Base-by-base conservation (phyloP, 768 basidiomycete genomes). In the Agaricus subrufescens region DNA sequence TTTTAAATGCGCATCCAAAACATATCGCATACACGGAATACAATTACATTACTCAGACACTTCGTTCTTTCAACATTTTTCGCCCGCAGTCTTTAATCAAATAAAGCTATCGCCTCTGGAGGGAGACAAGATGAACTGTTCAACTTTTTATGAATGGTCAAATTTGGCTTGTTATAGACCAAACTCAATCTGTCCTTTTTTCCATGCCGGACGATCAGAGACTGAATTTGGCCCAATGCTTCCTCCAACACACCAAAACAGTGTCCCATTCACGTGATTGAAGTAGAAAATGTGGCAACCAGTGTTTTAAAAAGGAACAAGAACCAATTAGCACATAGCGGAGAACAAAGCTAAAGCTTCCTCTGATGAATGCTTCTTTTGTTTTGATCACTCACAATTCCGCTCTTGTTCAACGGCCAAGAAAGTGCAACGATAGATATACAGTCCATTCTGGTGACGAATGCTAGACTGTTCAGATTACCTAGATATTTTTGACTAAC, bases 241-340 rank as follows among this genome's bases (percentile, higher is more conserved):
- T 68, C 67, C 58, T 75, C 61, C 42, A 79, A 60, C 19, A 19
- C 19, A 19, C 19, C 19, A 19, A 19, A 19, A 19, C 19, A 19
- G 19, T 19, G 89, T 68, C 27, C 73, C 74, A 61, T 88, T 89
- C 29, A 88, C 75, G 61, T 89, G 86, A 0, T 85, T 83, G 56
- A 89, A 68, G 52, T 77, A 67, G 51, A 19, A 19, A 19, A 19
- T 19, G 19, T 19, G 19, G 19, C 19, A 19, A 19, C 19, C 19
- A 19, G 1, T 19, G 19, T 19, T 19, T 19, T 19, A 19, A 1
- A 19, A 19, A 19, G 11, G 34, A 8, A 34, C 11, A 3, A 1
- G 34, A 11, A 3, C 34, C 34, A 11, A 34, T 11, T 11, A 34
- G 34, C 25, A 11, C n/a, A 25, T 1, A 25, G 23, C 25, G 45